Evolutionary conservation across 352 stramenopile species (phyloP).

Genomic region (Phytophthora brassicae): DNA sequence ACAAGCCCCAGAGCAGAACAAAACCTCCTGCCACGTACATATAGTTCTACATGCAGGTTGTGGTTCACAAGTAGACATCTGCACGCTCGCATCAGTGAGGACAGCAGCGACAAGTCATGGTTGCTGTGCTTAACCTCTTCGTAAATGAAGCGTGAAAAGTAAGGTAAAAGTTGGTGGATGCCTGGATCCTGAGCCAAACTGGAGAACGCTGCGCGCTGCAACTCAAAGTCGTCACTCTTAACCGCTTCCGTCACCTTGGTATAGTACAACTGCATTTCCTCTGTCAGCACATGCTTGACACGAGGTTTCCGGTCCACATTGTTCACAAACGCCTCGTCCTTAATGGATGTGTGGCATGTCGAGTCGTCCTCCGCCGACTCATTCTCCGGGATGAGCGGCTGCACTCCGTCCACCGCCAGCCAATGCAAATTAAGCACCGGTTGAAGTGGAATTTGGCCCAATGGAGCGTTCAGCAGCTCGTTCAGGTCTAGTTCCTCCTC

Average conservation of each 20-base stretch:
- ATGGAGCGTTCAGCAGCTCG: constrained; percentile 74
- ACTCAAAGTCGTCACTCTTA: constrained; percentile 71
- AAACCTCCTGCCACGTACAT: constrained; percentile 44
- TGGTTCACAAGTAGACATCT: constrained; percentile 90
- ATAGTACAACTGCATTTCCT: constrained; percentile 91
- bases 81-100: constrained; percentile 88
- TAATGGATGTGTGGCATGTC: constrained; percentile 68
- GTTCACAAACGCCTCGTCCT: constrained; percentile 73
- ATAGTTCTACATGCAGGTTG: constrained; percentile 92
- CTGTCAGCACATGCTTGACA: constrained; percentile 86
- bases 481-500: constrained; percentile 72
- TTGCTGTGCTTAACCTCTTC: constrained; percentile 87
- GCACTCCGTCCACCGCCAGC: constrained; percentile 82
- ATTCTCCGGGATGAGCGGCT: constrained; percentile 84
- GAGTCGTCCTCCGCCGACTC: constrained; percentile 74
- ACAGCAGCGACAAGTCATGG: constrained; percentile 73
- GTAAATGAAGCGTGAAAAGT: constrained; percentile 89
- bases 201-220: constrained; percentile 75
- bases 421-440: constrained; percentile 79
- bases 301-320: constrained; percentile 75
- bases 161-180: constrained; percentile 89
- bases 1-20: neutral
- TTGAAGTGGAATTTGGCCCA: constrained; percentile 73
- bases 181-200: constrained; percentile 83
- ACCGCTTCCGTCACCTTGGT: constrained; percentile 85